Conservation (phyloP, 148 eudicot genomes). For the Selenicereus undatus region DNA sequence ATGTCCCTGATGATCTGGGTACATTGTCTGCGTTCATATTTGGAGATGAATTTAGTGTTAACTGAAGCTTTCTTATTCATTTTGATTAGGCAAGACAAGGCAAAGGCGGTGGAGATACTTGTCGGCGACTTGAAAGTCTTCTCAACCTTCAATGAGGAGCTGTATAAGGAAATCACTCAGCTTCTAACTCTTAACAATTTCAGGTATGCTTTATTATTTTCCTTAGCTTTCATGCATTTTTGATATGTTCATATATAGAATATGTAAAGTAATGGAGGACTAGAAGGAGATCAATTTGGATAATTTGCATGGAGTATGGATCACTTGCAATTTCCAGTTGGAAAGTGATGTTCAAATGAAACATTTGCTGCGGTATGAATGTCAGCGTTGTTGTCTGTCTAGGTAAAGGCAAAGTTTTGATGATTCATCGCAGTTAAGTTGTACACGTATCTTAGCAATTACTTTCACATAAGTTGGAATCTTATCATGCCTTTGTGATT, state of each 20-base stretch:
- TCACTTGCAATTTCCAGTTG: not conserved
- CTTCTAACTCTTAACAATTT: conserved; percentile 68
- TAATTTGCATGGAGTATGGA: conserved; percentile 3
- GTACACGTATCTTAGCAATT: not conserved
- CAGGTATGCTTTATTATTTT: conserved; percentile 44
- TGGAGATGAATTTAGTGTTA: not conserved
- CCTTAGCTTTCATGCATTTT: not conserved
- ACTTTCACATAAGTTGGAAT: not conserved
- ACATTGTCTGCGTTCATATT: not conserved
- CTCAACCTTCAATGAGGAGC: conserved; percentile 75
- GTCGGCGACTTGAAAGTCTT: conserved; percentile 83
- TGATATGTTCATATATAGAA: not conserved
- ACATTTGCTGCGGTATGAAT: not conserved
- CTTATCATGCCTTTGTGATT: not conserved
- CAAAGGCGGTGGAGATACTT: conserved; percentile 77
- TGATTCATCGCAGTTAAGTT: not conserved
- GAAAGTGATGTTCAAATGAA: not conserved
- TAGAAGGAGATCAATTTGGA: not conserved
- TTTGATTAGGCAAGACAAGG: conserved; percentile 68
- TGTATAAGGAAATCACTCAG: conserved; percentile 75
- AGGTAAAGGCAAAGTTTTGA: not conserved
- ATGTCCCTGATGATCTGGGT: not conserved
- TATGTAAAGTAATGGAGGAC: not conserved
- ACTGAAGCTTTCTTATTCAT: conserved; percentile 12
- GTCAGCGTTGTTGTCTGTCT: not conserved